Evolutionary conservation across 192 early-diverging fungal species (phyloP).

Genomic region (Coemansia sp.): DNA sequence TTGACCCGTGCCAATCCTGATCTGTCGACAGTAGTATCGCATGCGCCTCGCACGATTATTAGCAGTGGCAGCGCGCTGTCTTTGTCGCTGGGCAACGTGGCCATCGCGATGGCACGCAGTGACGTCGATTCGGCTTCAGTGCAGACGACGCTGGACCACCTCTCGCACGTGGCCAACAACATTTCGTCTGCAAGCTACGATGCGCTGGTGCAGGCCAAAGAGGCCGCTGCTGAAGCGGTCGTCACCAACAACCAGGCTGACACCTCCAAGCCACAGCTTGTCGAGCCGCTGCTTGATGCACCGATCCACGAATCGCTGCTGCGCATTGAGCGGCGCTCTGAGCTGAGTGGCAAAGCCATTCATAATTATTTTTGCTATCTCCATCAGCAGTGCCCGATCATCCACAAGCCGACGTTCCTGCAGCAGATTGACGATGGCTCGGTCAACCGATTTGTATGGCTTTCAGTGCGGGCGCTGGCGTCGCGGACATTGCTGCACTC

Average conservation of each 20-base stretch:
- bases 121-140: conserved; percentile 18
- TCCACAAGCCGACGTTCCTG: conserved; percentile 53
- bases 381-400: conserved; percentile 52
- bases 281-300: neutral
- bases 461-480: conserved; percentile 44
- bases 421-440: conserved; percentile 36
- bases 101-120: conserved; percentile 35
- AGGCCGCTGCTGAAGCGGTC: conserved; percentile 19
- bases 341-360: conserved; percentile 25
- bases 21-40: neutral
- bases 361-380: conserved; percentile 52
- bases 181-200: conserved; percentile 25
- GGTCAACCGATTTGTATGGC: conserved; percentile 51
- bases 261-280: neutral
- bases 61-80: conserved; percentile 25
- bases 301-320: conserved; percentile 35
- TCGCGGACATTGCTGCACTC: conserved; percentile 34
- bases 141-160: conserved; percentile 41
- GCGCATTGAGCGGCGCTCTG: conserved; percentile 34
- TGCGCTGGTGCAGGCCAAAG: conserved; percentile 20
- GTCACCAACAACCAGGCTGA: conserved; percentile 2
- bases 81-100: conserved; percentile 40
- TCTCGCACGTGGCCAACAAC: conserved; percentile 31
- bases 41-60: neutral
- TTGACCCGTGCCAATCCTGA: neutral